These are phyloP conservation scores for Trichoderma sp. DNA, from an alignment of 2,329 filamentous ascomycete species.

Conservation along the genomic window DNA sequence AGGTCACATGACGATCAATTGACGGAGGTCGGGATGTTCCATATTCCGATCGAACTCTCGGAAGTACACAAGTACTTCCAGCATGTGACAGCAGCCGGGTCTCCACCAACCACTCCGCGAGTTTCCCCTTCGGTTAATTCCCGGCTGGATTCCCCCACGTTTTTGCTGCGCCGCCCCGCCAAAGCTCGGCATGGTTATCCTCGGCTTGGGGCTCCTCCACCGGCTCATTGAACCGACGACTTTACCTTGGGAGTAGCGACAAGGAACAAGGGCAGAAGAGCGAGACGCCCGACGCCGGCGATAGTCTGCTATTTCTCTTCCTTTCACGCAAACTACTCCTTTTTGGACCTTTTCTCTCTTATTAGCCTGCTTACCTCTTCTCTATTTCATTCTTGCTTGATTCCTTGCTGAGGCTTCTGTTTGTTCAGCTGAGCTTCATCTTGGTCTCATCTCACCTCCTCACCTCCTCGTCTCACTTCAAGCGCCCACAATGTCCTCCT, in stretches of 20 bases:
- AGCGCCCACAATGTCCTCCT: slow-evolving; percentile 44
- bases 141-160: slow-evolving; percentile 4
- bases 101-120: too few species aligned
- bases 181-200: slow-evolving; percentile 31
- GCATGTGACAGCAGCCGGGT: slow-evolving; percentile 26
- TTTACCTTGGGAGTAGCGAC: background rate
- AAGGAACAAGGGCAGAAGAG: background rate
- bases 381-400: background rate
- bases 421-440: too few species aligned
- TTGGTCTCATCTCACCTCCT: background rate
- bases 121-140: background rate
- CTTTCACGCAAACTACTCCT: background rate
- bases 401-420: background rate
- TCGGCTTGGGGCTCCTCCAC: slow-evolving; percentile 29
- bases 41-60: slow-evolving; percentile 2
- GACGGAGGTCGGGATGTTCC: slow-evolving; percentile 23
- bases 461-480: background rate
- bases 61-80: background rate
- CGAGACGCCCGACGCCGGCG: too few species aligned
- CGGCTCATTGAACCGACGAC: background rate
- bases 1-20: slow-evolving; percentile 9
- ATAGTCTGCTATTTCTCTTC: background rate
- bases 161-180: background rate
- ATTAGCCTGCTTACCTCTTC: too few species aligned
- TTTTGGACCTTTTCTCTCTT: background rate